Base-by-base conservation (phyloP, 1,139 yeast species). In the Debaryomyces coudertii region DNA sequence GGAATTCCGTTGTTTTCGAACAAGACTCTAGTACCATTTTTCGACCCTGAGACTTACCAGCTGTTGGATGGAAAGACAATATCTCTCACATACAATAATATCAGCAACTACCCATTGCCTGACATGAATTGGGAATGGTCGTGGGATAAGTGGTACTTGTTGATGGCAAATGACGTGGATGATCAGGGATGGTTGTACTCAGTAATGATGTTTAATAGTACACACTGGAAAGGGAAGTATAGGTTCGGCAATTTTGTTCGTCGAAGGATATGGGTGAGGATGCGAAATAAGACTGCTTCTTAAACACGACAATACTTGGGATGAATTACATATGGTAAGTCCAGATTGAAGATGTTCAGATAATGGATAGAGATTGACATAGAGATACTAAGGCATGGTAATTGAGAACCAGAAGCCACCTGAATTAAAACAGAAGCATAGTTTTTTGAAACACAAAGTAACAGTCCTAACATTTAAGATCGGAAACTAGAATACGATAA, bases 111-210 rank as follows among this genome's bases (percentile, higher is more conserved):
- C 47, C 83, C 87, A 1, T 68, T 85, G 15, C 93, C 95, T 0
- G 88, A 83, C 50, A 68, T 79, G 36, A 63, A 75, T 44, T 87
- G 93, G 95, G 63, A 65, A 47, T 87, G 95, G 95, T 60, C 67
- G 22, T 87, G 95, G 95, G 72, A 73, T 30, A 63, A 71, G 25
- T 87, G 93, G 95, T 83, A 83, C 55, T 81, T 85, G 8, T 73
- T 85, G 52, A 86, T 86, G 95, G 66, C 79, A 28, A 73, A 76
- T 39, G 90, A 86, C 55, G 79, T 85, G 12, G 95, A 87, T 60
- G 90, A 85, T 52, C 86, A 83, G 52, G 95, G 95, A 2, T 87
- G 95, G 93, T 63, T 80, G 20, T 87, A 87, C 57, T 76, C 85
- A 31, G 65, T 71, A 52, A 50, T 73, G 2, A 54, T 73, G 27